Evolutionary conservation across 192 early-diverging fungal genomes (phyloP).

Genomic region (Piromyces sp.): DNA sequence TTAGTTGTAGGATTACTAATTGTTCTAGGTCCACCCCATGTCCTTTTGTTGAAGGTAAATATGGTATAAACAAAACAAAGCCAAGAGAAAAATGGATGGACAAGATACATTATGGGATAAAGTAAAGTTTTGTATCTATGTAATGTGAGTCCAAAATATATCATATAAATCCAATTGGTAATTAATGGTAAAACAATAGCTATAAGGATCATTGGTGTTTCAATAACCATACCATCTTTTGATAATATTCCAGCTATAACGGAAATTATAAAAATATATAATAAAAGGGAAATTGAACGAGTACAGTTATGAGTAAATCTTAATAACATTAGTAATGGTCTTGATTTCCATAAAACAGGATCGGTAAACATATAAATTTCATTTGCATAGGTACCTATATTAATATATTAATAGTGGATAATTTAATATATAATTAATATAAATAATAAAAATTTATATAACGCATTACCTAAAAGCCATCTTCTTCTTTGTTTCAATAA

Average conservation of each 20-base stretch:
- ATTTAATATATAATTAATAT: background rate
- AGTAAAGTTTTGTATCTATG: slow-evolving; percentile 5
- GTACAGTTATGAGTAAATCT: slow-evolving; percentile 6
- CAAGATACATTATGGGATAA: slow-evolving; percentile 8
- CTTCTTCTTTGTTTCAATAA: slow-evolving; percentile 23
- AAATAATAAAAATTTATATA: no score
- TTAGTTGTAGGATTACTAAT: background rate
- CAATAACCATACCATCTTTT: background rate
- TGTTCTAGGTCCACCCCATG: slow-evolving; percentile 8
- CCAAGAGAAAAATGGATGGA: slow-evolving; percentile 7
- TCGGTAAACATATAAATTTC: slow-evolving; percentile 17
- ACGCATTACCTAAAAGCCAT: slow-evolving; percentile 18
- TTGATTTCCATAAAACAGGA: slow-evolving; percentile 11
- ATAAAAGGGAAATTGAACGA: slow-evolving; percentile 6
- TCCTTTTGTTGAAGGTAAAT: slow-evolving; percentile 6
- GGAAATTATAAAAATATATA: slow-evolving; percentile 6
- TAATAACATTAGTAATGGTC: slow-evolving; percentile 7
- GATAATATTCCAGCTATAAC: background rate
- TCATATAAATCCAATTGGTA: slow-evolving; percentile 12
- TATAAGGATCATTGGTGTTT: background rate
- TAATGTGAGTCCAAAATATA: slow-evolving; percentile 1
- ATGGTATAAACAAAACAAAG: slow-evolving; percentile 6
- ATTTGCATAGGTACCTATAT: slow-evolving; percentile 12
- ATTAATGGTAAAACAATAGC: slow-evolving; percentile 3
- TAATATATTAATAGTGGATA: background rate